Percentiles rank a stretch among this genome's conserved stretches.
Conservation (phyloP, 345 rosid genomes). For the Isatis tinctoria region DNA sequence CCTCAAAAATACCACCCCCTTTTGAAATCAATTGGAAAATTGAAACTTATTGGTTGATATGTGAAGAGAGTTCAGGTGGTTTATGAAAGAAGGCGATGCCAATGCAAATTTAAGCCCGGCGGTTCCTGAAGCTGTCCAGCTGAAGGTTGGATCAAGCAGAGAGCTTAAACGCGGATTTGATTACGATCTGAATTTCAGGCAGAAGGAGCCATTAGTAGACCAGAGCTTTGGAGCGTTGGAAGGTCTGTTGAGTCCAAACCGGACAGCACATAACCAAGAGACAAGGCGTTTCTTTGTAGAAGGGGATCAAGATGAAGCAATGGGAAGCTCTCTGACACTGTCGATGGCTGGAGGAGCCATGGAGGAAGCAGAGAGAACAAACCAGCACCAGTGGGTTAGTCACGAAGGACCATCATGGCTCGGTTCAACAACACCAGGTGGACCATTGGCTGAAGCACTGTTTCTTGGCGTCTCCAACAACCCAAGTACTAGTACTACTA, state of each 20-base stretch:
- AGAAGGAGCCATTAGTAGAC: slow-evolving; percentile 33
- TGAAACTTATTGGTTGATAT: slow-evolving; percentile 17
- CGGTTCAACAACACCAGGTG: slow-evolving; percentile 37
- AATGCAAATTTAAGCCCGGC: slow-evolving; percentile 40
- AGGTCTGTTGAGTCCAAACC: slow-evolving; percentile 32
- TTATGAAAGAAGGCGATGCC: slow-evolving; percentile 50
- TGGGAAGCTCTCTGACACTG: slow-evolving; percentile 46
- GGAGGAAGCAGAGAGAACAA: slow-evolving; percentile 35
- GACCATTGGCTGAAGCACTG: slow-evolving; percentile 50
- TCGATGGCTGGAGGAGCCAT: slow-evolving; percentile 55
- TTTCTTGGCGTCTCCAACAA: slow-evolving; percentile 38
- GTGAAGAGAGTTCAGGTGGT: slow-evolving; percentile 79
- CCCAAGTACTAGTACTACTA: slow-evolving; percentile 29
- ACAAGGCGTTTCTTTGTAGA: slow-evolving; percentile 61
- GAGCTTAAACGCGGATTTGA: slow-evolving; percentile 28
- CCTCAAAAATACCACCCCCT: not conserved
- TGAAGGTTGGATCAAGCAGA: slow-evolving; percentile 31
- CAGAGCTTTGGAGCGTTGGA: slow-evolving; percentile 35
- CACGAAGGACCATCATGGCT: slow-evolving; percentile 36
- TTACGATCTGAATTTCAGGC: slow-evolving; percentile 17
- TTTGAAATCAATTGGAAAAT: not conserved
- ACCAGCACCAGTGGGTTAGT: slow-evolving; percentile 31
- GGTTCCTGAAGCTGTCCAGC: slow-evolving; percentile 33
- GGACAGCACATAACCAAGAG: slow-evolving; percentile 39
- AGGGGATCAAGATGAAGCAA: slow-evolving; percentile 45